Base-by-base conservation (phyloP, 2,329 filamentous ascomycete species). In the Xenoacremonium recifei region DNA sequence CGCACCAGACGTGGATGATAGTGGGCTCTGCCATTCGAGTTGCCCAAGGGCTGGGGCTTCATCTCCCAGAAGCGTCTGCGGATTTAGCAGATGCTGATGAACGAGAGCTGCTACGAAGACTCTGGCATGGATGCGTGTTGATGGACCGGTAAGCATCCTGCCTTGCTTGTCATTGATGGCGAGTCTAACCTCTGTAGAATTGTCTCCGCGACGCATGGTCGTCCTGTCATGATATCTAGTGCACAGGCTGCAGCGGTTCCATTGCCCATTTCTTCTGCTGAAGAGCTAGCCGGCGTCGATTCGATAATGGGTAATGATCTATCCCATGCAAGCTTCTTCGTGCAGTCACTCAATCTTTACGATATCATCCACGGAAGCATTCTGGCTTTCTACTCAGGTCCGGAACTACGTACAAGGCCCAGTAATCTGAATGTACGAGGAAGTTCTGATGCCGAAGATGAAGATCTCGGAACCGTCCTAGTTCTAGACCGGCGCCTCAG, bases 41-140 rank as follows among this genome's bases (percentile, higher is more conserved):
- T 9, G 23, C 23, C 13, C 23, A 27, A 27, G 23, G 9, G 9
- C 7, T 27, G 9, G 23, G 23, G 23, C 13, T 27, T 9, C 9
- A 27, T 13, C 13, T 27, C 7, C 23, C 23, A 27, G 7, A 7
- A 7, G 29, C 21, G 4, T 17, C 4, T 37, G 21, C 21, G 4
- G n/a, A 21, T 6, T 12, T 16, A 6, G 6, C 6, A 10, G 18
- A 12, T 4, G 4, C 5, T 3, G 7, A 16, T 4, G 15, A 27
- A 6, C 5, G 18, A 18, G 20, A 37, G 21, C 10, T 18, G 9
- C 5, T 29, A 5, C n/a, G 21, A 20, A 37, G 12, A n/a, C 16
- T 29, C 18, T 37, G 35, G 35, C 35, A 37, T 11, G 35, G 35
- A 12, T 37, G 35, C 19, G 15, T 37, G 9, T 15, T 37, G 5